Evolutionary conservation across 2,329 filamentous ascomycete genomes (phyloP), one percentile per base, ranked within the genome.

Genomic region (Fusarium mangiferae): DNA sequence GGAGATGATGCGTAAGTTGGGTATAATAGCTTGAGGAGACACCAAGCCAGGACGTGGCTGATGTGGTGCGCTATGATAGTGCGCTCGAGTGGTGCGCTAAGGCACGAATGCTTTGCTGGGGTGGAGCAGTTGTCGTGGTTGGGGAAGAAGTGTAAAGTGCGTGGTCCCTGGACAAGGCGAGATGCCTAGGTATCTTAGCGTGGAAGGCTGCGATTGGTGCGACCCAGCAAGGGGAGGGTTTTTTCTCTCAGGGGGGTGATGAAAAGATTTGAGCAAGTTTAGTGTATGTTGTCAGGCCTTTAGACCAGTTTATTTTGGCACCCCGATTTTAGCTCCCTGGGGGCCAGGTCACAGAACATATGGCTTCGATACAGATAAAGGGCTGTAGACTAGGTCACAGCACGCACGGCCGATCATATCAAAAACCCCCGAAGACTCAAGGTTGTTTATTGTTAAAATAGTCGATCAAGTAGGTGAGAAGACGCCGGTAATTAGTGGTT

Each of bases 161-260:
- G 70, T 68, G 69, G 73, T 77, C 66, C 74, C 70, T 75, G 73
- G 46, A 71, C 67, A 74, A 70, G 56, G 60, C 66, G 74, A 70
- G 68, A 72, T 66, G 65, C 65, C 68, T 76, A 75, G 22, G 46
- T 49, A 51, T 35, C 48, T 24, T 51, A 51, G 80, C 80, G 80
- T 81, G 80, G 79, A 78, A 62, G 74, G 48, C 69, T 66, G 62
- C 75, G 77, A 81, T 82, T 82, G 80, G 80, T 75, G 70, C 67
- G 69, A 75, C 63, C 60, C 30, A 35, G 30, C 30, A 51, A 51
- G 48, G 48, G 30, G 30, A 51, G 26, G 26, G 3, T 15, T 30
- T 48, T 48, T 48, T 48, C 7, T 6, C 45, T n/a, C 7, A 28
- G 12, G 14, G 13, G 30, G 30, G 48, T 35, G 48, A 35, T 24